Evolutionary conservation across 1,139 yeast species (phyloP), one percentile per base, ranked within the genome.

Genomic region (Geotrichum reessii): DNA sequence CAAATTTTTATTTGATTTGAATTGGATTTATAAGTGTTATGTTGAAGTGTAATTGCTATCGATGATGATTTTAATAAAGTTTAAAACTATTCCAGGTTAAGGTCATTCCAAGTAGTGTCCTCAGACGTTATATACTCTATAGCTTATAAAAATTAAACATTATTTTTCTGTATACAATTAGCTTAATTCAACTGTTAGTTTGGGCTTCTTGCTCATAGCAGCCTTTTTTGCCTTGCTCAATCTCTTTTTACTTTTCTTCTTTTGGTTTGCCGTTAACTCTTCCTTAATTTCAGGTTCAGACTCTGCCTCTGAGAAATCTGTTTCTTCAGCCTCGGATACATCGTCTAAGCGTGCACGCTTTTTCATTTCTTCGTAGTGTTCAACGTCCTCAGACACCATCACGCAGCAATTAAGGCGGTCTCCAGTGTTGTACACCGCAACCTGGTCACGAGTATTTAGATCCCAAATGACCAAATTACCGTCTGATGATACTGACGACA

Each of bases 391-490:
- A 28, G 88, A 82, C 53, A 93, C 85, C 28, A 87, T 81, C 14
- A 85, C 81, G 19, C 91, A 85, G 74, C 97, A 92, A 71, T 90
- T 93, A 63, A 93, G 80, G 68, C 99, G 80, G 73, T 93, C 97
- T n/a, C 96, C 96, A 27, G 95, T 82, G 64, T 86, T 90, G 71
- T 91, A 92, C 1, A 90, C 95, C 0, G 97, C 97, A 24, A 90
- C 80, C 72, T 91, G 96, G 66, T 88, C 96, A 65, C 80, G 79
- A 0, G 76, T 68, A n/a, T 24, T 24, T 67, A 92, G 74, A 69
- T 91, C 87, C 97, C 98, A 93, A 2, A 93, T 85, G 14, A 92
- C 96, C 58, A 93, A 85, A 67, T 83, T 87, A 47, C 99, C 98
- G 71, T 93, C 98, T 0, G 97, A 89, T 0, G 97, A 88, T 12